These are phyloP conservation scores for Hansenula lynferdii DNA, from an alignment of 1,139 yeast species.

Conservation along the genomic window DNA sequence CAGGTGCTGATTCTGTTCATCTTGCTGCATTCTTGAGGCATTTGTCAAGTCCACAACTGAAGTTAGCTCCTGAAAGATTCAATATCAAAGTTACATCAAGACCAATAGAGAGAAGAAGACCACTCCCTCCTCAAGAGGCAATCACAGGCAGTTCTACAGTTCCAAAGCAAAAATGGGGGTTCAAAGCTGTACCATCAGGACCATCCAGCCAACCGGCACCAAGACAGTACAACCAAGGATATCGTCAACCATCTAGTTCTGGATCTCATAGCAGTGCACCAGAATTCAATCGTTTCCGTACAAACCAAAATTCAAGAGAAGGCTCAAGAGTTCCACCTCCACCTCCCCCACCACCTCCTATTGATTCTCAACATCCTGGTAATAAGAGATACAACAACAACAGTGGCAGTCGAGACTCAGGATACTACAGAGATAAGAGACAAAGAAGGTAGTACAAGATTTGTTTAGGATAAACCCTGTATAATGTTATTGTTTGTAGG, in stretches of 20 bases:
- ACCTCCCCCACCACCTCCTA: slow-evolving; percentile 1
- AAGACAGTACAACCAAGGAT: slow-evolving; percentile 1
- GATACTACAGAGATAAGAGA: slow-evolving; percentile 5
- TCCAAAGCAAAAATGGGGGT: slow-evolving; percentile 2
- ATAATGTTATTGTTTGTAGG: not conserved
- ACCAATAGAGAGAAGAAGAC: not conserved
- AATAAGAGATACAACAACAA: not conserved
- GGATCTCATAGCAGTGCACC: not conserved
- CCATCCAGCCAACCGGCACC: not conserved
- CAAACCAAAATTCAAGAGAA: not conserved
- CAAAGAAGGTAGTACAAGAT: not conserved
- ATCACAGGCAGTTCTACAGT: not conserved
- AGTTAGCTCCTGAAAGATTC: not conserved
- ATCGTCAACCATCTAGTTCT: not conserved
- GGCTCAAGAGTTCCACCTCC: not conserved
- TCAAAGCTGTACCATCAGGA: not conserved
- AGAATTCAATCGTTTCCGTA: not conserved
- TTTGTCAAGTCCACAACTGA: not conserved
- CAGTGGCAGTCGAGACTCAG: too few species aligned
- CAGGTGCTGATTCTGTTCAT: not conserved
- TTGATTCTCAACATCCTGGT: not conserved
- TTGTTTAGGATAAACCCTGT: too few species aligned
- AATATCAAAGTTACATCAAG: not conserved
- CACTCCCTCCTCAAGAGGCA: slow-evolving; percentile 5
- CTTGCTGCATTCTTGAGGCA: not conserved